Evolutionary conservation across 2,329 filamentous ascomycete species (phyloP).

Genomic region (Talaromyces sp.): DNA sequence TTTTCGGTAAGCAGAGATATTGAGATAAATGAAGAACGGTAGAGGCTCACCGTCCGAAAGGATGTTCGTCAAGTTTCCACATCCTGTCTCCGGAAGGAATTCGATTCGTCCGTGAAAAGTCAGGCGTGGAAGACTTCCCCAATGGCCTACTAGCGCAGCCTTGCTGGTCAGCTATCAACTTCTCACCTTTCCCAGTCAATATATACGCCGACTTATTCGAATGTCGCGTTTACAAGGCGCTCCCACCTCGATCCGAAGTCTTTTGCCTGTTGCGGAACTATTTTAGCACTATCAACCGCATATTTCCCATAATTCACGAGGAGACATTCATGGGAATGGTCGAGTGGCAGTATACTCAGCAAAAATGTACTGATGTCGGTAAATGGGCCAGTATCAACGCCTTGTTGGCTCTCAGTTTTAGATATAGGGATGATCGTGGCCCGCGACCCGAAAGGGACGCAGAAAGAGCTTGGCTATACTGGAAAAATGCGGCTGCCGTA

Average conservation of each 20-base stretch:
- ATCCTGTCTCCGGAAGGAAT: slow-evolving; percentile 96
- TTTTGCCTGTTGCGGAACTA: slow-evolving; percentile 81
- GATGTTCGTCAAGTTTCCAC: slow-evolving; percentile 88
- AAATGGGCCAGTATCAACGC: slow-evolving; percentile 97
- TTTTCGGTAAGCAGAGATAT: slow-evolving; percentile 61
- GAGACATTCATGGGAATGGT: slow-evolving; percentile 95
- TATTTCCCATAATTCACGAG: slow-evolving; percentile 93
- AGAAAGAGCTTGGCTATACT: slow-evolving; percentile 82
- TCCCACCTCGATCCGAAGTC: slow-evolving; percentile 80
- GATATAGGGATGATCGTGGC: slow-evolving; percentile 86
- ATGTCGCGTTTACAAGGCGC: slow-evolving; percentile 69
- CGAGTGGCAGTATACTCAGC: slow-evolving; percentile 82
- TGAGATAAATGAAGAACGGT: neutral
- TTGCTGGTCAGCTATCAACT: slow-evolving; percentile 68
- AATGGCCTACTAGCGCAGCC: slow-evolving; percentile 78
- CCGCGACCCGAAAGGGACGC: slow-evolving; percentile 82
- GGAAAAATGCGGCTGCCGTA: slow-evolving; percentile 92
- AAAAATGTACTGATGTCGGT: slow-evolving; percentile 86
- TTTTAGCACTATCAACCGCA: slow-evolving; percentile 95
- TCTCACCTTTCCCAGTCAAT: slow-evolving; percentile 90
- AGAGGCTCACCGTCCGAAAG: slow-evolving; percentile 42
- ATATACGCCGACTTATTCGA: slow-evolving; percentile 87
- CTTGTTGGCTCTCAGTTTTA: slow-evolving; percentile 79
- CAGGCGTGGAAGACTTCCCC: slow-evolving; percentile 85
- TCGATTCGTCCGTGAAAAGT: slow-evolving; percentile 94